Evolutionary conservation across 192 early-diverging fungal species (phyloP).

Genomic region (Coemansia sp.): DNA sequence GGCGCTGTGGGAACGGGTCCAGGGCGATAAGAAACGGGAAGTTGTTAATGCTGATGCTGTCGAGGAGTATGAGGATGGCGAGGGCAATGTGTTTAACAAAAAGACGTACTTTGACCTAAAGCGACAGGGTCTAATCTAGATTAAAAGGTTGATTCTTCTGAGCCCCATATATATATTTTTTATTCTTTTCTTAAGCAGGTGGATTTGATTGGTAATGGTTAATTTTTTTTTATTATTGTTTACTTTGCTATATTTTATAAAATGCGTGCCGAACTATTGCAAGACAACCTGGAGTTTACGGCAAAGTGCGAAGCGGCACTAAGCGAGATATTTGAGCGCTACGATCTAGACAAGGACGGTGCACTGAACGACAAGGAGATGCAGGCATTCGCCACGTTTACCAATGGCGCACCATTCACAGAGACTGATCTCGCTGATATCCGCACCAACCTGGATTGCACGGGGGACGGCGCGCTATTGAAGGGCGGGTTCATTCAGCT

Average conservation of each 20-base stretch:
- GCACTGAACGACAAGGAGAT: slow-evolving; percentile 57
- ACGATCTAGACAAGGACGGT: slow-evolving; percentile 60
- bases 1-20: slow-evolving; percentile 84
- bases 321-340: slow-evolving; percentile 62
- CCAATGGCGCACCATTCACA: slow-evolving; percentile 58
- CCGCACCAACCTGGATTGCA: slow-evolving; percentile 62
- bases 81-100: slow-evolving; percentile 85
- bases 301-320: slow-evolving; percentile 55
- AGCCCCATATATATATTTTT: slow-evolving; percentile 4
- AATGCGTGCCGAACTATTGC: slow-evolving; percentile 40
- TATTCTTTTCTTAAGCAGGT: neutral
- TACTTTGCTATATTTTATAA: neutral
- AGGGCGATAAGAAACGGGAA: slow-evolving; percentile 62
- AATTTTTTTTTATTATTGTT: neutral
- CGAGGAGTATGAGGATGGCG: slow-evolving; percentile 86
- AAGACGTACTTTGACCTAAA: slow-evolving; percentile 85
- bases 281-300: slow-evolving; percentile 53
- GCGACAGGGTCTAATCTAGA: slow-evolving; percentile 75
- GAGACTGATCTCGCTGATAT: slow-evolving; percentile 59
- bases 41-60: slow-evolving; percentile 74
- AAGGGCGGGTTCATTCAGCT: slow-evolving; percentile 76
- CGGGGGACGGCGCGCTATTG: slow-evolving; percentile 60
- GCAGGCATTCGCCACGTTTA: slow-evolving; percentile 57
- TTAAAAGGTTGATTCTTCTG: neutral
- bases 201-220: neutral